These are phyloP conservation scores for Cercospora sesami DNA, from an alignment of 2,329 filamentous ascomycete genomes.

Conservation along the genomic window DNA sequence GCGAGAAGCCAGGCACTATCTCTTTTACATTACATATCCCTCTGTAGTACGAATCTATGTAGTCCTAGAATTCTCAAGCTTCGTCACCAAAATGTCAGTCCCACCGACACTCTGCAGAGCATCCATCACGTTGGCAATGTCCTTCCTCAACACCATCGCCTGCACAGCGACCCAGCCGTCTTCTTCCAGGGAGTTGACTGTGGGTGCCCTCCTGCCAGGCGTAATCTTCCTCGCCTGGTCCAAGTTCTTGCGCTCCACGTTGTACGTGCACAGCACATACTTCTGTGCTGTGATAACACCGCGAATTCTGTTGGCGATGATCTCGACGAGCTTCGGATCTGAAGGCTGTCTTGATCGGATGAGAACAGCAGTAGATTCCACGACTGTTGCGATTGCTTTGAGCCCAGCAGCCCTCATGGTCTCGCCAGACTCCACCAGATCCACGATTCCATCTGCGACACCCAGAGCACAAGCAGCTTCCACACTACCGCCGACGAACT, in stretches of 20 bases:
- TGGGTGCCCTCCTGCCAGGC: constrained; percentile 89
- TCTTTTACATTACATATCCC: background rate
- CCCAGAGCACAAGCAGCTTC: constrained; percentile 95
- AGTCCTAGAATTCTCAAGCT: constrained; percentile 77
- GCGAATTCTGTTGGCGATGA: constrained; percentile 82
- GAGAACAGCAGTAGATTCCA: constrained; percentile 82
- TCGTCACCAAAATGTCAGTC: constrained; percentile 79
- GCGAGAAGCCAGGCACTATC: background rate
- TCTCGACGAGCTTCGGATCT: constrained; percentile 74
- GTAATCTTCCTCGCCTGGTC: constrained; percentile 72
- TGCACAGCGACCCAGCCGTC: constrained; percentile 92
- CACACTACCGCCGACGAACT: constrained; percentile 93
- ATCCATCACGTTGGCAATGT: constrained; percentile 84
- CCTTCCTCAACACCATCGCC: constrained; percentile 88
- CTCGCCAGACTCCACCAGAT: constrained; percentile 96
- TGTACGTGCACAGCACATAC: constrained; percentile 96
- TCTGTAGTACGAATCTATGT: constrained; percentile 18
- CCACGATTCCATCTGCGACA: constrained; percentile 94
- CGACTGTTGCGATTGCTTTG: constrained; percentile 89
- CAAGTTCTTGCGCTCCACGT: constrained; percentile 73
- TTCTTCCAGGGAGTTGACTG: constrained; percentile 83
- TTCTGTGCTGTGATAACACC: constrained; percentile 94
- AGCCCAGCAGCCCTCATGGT: constrained; percentile 96
- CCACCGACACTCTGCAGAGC: constrained; percentile 73
- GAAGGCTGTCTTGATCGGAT: constrained; percentile 86